Evolutionary conservation across 306 rosid species (phyloP).

Genomic region (Rubus idaeus): DNA sequence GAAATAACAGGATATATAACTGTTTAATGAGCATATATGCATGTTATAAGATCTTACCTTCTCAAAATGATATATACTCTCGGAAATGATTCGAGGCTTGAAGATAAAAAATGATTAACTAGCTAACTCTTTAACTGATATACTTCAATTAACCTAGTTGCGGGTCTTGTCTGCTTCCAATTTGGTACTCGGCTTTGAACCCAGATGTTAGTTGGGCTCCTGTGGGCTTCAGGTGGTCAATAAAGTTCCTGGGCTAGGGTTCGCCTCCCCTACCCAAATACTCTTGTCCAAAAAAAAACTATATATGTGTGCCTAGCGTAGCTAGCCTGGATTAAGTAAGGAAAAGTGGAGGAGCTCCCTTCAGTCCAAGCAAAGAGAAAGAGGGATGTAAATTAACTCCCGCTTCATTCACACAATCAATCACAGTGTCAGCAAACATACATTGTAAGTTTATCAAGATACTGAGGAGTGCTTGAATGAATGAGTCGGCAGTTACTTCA

Average conservation of each 20-base stretch:
- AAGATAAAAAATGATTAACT: neutral
- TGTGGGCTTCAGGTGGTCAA: too few relatives aligned
- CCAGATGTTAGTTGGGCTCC: too few relatives aligned
- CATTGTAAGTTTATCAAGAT: neutral
- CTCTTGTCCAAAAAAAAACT: too few relatives aligned
- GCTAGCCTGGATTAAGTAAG: neutral
- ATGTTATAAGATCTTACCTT: neutral
- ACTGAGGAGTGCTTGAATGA: slow-evolving; percentile 46
- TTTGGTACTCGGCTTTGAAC: too few relatives aligned
- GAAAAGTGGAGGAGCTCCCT: slow-evolving; percentile 52
- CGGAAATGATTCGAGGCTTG: neutral
- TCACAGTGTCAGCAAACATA: slow-evolving; percentile 34
- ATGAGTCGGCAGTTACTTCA: slow-evolving; percentile 60
- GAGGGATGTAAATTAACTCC: slow-evolving; percentile 54
- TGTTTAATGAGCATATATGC: neutral
- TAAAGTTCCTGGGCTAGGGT: too few relatives aligned
- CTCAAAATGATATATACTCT: neutral
- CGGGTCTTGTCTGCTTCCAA: too few relatives aligned
- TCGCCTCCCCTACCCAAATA: too few relatives aligned
- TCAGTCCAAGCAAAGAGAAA: slow-evolving; percentile 65
- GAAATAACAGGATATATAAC: neutral
- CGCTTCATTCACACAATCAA: slow-evolving; percentile 60
- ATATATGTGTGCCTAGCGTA: neutral
- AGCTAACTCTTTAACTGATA: neutral
- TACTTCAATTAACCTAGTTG: neutral